Percentiles rank a stretch among this genome's conserved stretches.
Conservation (phyloP, 2,329 filamentous ascomycete species). For the Coniochaeta ligniaria region DNA sequence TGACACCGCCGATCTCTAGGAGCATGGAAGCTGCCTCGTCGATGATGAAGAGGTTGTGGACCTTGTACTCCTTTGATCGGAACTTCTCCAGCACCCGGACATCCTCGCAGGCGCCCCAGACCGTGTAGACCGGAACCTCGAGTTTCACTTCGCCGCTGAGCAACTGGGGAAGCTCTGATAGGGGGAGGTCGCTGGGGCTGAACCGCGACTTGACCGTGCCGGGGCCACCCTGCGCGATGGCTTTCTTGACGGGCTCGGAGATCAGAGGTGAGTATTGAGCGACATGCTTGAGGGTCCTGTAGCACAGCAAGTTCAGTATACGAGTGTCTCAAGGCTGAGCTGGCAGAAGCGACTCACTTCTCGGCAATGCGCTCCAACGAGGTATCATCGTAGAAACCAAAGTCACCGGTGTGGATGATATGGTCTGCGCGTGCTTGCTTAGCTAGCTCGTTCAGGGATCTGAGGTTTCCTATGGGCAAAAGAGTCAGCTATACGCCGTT, state of each 20-base stretch:
- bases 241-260: conserved; percentile 65
- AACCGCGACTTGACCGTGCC: conserved; percentile 84
- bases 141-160: conserved; percentile 83
- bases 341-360: conserved; percentile 58
- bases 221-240: conserved; percentile 56
- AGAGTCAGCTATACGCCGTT: conserved; percentile 4
- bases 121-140: conserved; percentile 94
- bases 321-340: conserved; percentile 1
- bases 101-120: conserved; percentile 98
- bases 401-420: conserved; percentile 98
- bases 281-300: conserved; percentile 92
- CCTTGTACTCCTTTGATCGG: conserved; percentile 94
- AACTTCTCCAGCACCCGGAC: conserved; percentile 97
- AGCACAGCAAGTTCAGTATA: conserved; percentile 9
- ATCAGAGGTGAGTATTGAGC: conserved; percentile 97
- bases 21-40: conserved; percentile 96
- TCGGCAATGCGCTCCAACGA: conserved; percentile 96
- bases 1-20: conserved; percentile 89
- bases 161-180: conserved; percentile 87
- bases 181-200: conserved; percentile 70
- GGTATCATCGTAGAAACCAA: conserved; percentile 96
- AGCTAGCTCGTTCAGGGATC: conserved; percentile 92
- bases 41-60: conserved; percentile 95
- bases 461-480: conserved; percentile 69
- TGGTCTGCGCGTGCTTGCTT: conserved; percentile 92